Conservation (phyloP, 345 rosid species). For the Draba incana region DNA sequence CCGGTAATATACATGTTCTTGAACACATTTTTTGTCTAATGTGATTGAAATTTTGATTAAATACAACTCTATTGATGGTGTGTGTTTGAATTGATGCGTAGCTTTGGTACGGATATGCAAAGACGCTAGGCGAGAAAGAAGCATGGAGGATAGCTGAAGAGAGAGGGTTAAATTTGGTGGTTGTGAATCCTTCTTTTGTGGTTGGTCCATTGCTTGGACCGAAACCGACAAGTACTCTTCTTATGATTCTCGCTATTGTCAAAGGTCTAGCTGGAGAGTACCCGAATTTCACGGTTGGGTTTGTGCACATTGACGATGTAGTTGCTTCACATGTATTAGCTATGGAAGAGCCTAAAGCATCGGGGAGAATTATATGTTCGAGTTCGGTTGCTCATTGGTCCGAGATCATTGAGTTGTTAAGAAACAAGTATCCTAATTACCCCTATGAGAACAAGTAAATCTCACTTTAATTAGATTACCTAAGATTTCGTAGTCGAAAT, state of each 20-base stretch:
- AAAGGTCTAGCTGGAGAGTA: conserved; percentile 73
- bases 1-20: background rate
- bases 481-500: background rate
- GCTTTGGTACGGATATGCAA: conserved; percentile 91
- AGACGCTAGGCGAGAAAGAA: conserved; percentile 74
- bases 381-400: conserved; percentile 83
- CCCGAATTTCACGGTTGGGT: conserved; percentile 73
- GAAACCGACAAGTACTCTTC: conserved; percentile 78
- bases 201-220: conserved; percentile 88
- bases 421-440: conserved; percentile 62
- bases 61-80: background rate
- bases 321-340: conserved; percentile 71
- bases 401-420: conserved; percentile 68
- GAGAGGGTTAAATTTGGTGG: conserved; percentile 68
- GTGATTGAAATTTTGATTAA: background rate
- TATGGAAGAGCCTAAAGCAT: conserved; percentile 72
- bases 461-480: background rate
- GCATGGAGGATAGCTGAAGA: conserved; percentile 86
- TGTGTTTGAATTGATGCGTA: conserved; percentile 32
- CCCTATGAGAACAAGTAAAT: conserved; percentile 29
- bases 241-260: conserved; percentile 50
- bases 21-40: background rate
- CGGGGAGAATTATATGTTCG: conserved; percentile 79
- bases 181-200: conserved; percentile 80
- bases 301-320: conserved; percentile 84